Base-by-base conservation (phyloP, 176 grass and related monocot species). In the Lolium rigidum region DNA sequence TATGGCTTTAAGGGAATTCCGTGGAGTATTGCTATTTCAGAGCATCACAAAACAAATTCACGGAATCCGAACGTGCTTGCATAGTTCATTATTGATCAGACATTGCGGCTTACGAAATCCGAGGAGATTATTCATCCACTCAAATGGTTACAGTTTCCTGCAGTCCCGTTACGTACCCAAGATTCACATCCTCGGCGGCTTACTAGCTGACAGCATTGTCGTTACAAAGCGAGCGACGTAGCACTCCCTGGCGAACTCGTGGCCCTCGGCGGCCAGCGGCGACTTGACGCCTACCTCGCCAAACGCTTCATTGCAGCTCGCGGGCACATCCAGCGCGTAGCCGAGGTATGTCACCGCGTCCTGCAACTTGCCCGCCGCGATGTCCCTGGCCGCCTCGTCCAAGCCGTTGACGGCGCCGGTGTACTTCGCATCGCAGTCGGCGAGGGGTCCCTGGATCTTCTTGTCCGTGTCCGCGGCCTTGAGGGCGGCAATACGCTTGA, bases 241-340 rank as follows among this genome's bases (percentile, higher is more conserved):
- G 2, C 85, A 89, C 37, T 80, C 37, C 77, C 67, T 85, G 17
- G 20, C 1, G 77, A 91, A 98, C 75, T 74, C 67, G 0, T 31
- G 18, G 57, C 92, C 89, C 76, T 92, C 87, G 2, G 20, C 26
- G 50, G 31, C 66, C 31, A 93, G 67, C 9, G 91, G 91, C 20
- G 89, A 95, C 1, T 21, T 0, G 24, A 31, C 70, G 16, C 79
- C 25, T 0, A 67, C 58, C n/a, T 90, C 85, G 0, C 57, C 0
- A 74, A 98, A 92, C 5, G 82, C 82, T 17, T 88, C 59, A 61
- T 92, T 83, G 60, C 93, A 98, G 10, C 82, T 91, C 3, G 25
- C 57, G 15, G 85, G 47, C 1, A 83, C 86, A 10, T 50, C 68
- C 39, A 52, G 5, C 46, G 66, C 67, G 20, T 54, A 18, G 16